phyloP scores from a whole-genome alignment of 2,329 filamentous ascomycete genomes.

The Alternaria gaisen region DNA sequence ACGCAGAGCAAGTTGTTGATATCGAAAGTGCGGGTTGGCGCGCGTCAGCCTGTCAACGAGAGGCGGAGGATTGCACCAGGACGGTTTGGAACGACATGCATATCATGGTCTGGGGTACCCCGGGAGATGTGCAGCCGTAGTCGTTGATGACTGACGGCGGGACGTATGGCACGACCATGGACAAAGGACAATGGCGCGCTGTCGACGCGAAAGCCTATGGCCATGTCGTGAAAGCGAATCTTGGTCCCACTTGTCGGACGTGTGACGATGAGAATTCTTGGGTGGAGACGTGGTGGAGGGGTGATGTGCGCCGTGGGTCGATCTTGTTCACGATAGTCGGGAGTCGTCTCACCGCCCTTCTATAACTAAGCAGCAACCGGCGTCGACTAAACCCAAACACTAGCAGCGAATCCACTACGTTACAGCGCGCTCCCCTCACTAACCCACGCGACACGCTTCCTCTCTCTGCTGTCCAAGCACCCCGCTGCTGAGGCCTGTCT shows the following conservation, averaged over 20 bases:
- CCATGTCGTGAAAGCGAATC: neutral
- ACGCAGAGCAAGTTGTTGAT: slow-evolving; percentile 2
- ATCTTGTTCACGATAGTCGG: slow-evolving; percentile 10
- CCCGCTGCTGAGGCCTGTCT: neutral
- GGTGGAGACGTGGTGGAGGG: neutral
- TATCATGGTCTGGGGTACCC: slow-evolving; percentile 15
- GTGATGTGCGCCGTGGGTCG: slow-evolving; percentile 6
- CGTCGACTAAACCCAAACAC: neutral
- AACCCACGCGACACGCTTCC: slow-evolving; percentile 11
- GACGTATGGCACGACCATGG: neutral
- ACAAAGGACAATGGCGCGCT: neutral
- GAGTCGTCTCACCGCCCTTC: slow-evolving; percentile 15
- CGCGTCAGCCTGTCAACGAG: slow-evolving; percentile 1
- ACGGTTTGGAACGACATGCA: slow-evolving; percentile 10
- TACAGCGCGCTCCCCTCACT: slow-evolving; percentile 10
- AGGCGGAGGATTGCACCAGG: slow-evolving; percentile 6
- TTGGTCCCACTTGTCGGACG: neutral
- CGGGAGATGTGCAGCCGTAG: slow-evolving; percentile 10
- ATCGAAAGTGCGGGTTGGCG: slow-evolving; percentile 6
- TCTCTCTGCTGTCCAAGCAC: neutral
- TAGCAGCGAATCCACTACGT: neutral
- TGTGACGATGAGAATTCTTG: slow-evolving; percentile 2
- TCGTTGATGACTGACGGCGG: neutral
- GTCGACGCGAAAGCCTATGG: neutral
- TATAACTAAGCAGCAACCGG: slow-evolving; percentile 8